Evolutionary conservation across 192 early-diverging fungal species (phyloP).

Genomic region (Geranomyces michiganensis): DNA sequence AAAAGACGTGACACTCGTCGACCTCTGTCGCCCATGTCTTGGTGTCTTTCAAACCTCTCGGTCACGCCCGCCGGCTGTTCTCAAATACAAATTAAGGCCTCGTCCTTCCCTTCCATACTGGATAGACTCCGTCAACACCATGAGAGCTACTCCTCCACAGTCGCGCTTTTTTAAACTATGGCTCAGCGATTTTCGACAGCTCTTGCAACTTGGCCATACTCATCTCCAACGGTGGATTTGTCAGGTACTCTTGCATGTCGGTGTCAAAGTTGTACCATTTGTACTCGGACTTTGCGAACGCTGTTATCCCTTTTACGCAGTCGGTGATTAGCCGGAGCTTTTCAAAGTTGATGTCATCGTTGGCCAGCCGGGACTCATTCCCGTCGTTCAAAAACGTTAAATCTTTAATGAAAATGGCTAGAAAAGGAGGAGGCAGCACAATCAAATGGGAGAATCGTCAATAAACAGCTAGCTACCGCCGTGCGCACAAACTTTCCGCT

Average conservation of each 20-base stretch:
- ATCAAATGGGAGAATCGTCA: constrained; percentile 18
- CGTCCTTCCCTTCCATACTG: too few relatives aligned
- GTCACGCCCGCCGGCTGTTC: too few relatives aligned
- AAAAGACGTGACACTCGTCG: too few relatives aligned
- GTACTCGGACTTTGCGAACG: constrained; percentile 43
- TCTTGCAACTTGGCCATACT: constrained; percentile 51
- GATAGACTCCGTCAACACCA: too few relatives aligned
- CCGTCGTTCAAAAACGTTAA: constrained; percentile 66
- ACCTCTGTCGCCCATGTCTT: too few relatives aligned
- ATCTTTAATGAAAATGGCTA: constrained; percentile 64
- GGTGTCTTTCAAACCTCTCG: too few relatives aligned
- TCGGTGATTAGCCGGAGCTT: constrained; percentile 61
- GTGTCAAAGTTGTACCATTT: constrained; percentile 47
- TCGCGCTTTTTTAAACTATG: not conserved
- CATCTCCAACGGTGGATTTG: constrained; percentile 54
- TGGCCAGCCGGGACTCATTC: constrained; percentile 50
- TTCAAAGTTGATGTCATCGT: constrained; percentile 54
- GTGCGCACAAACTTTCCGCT: not conserved
- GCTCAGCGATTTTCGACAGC: constrained; percentile 25
- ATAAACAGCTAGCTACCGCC: too few relatives aligned
- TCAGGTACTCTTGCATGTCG: constrained; percentile 54
- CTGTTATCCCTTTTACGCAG: constrained; percentile 52
- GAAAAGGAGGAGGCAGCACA: not conserved
- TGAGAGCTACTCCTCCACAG: too few relatives aligned
- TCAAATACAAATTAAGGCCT: too few relatives aligned